These are phyloP conservation scores for Prototheca wickerhamii DNA, from an alignment of 163 green algal genomes.

Conservation along the genomic window DNA sequence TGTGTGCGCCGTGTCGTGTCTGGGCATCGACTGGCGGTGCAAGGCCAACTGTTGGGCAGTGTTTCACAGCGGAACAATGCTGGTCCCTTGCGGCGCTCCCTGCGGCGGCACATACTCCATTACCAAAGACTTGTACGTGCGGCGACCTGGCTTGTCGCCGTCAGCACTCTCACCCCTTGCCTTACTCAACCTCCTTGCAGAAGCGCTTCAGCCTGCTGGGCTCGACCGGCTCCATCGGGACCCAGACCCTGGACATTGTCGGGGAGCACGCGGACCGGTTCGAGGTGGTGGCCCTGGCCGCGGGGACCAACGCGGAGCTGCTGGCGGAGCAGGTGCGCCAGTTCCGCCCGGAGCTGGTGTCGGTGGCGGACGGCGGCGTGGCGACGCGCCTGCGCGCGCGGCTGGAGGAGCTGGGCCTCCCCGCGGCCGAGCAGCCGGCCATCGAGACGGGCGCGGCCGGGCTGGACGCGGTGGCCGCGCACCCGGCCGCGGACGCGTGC, in stretches of 20 bases:
- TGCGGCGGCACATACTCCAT: neutral
- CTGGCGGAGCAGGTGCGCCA: slow-evolving; percentile 77
- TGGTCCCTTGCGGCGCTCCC: neutral
- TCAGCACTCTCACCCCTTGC: neutral
- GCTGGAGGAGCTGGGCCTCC: slow-evolving; percentile 79
- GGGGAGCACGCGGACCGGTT: slow-evolving; percentile 90
- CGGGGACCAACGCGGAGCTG: slow-evolving; percentile 78
- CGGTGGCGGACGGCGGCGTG: slow-evolving; percentile 59
- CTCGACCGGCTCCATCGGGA: slow-evolving; percentile 82
- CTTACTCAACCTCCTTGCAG: neutral
- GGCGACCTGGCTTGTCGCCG: neutral
- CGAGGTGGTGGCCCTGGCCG: slow-evolving; percentile 73
- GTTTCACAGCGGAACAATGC: neutral
- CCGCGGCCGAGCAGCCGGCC: slow-evolving; percentile 67
- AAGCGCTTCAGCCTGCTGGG: slow-evolving; percentile 82
- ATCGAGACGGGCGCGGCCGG: slow-evolving; percentile 72
- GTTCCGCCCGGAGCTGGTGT: slow-evolving; percentile 87
- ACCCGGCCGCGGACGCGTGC: slow-evolving; percentile 65
- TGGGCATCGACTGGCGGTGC: no score
- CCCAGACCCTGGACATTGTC: slow-evolving; percentile 96
- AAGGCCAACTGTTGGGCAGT: neutral
- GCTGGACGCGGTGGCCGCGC: slow-evolving; percentile 54
- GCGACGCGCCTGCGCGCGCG: slow-evolving; percentile 56
- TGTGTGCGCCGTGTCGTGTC: no score
- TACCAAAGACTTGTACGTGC: neutral